Evolutionary conservation across 2,329 filamentous ascomycete genomes (phyloP).

Genomic region (Pseudogymnoascus sp.): DNA sequence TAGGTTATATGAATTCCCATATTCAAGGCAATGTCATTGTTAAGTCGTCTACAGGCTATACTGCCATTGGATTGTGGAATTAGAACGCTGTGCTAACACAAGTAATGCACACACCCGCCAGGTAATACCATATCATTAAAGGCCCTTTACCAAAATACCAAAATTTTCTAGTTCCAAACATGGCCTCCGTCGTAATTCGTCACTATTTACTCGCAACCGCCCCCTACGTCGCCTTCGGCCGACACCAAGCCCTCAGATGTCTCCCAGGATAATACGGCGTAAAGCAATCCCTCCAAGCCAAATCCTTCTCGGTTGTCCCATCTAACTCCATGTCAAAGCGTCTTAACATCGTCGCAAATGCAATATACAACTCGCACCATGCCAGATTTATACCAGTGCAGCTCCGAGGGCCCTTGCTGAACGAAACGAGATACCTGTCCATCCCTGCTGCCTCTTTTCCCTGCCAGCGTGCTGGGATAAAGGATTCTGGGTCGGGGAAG

Average conservation of each 20-base stretch:
- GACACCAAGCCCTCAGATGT: conserved; percentile 14
- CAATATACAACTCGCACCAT: conserved; percentile 24
- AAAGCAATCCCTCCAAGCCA: conserved; percentile 21
- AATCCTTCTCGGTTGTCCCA: conserved; percentile 19
- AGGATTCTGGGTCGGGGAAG: conserved; percentile 29
- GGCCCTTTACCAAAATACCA: neutral
- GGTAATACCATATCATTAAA: neutral
- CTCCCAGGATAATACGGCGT: conserved; percentile 14
- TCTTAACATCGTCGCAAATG: conserved; percentile 23
- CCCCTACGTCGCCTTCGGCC: conserved; percentile 8
- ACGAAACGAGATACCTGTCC: conserved; percentile 30
- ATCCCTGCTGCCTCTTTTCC: conserved; percentile 21
- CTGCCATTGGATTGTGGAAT: neutral
- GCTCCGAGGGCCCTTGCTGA: conserved; percentile 31
- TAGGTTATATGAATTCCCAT: neutral
- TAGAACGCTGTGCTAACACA: neutral
- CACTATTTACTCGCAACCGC: neutral
- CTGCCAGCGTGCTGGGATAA: conserved; percentile 35
- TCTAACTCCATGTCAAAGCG: conserved; percentile 20
- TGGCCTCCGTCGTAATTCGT: neutral
- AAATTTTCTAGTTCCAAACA: neutral
- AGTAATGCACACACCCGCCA: neutral
- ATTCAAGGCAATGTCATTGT: neutral
- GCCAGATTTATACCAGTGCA: conserved; percentile 30
- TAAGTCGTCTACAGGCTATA: neutral